These are phyloP conservation scores for Fusarium xylarioides DNA, from an alignment of 2,329 filamentous ascomycete species.

Conservation along the genomic window DNA sequence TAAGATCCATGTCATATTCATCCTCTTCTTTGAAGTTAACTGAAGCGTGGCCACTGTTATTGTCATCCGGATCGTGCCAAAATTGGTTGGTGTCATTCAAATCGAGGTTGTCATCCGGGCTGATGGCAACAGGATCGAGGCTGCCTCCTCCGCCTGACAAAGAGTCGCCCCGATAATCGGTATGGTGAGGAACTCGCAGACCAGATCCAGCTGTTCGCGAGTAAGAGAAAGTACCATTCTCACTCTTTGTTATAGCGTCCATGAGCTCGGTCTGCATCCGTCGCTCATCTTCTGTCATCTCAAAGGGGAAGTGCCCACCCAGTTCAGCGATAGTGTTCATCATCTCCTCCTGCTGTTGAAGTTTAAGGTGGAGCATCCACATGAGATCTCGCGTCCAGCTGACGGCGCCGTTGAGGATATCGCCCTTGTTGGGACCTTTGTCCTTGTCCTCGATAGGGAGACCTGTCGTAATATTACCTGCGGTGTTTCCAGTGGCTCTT, in stretches of 20 bases:
- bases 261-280: conserved; percentile 95
- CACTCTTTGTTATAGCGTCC: conserved; percentile 85
- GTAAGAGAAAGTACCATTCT: conserved; percentile 80
- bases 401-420: conserved; percentile 96
- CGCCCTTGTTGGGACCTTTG: conserved; percentile 98
- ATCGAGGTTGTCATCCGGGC: conserved; percentile 56
- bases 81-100: conserved; percentile 64
- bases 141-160: conserved; percentile 59
- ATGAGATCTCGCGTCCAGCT: conserved; percentile 98
- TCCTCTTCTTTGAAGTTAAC: conserved; percentile 94
- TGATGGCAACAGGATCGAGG: conserved; percentile 50
- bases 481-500: conserved; percentile 74
- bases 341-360: conserved; percentile 89
- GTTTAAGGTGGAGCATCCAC: conserved; percentile 93
- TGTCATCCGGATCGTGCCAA: conserved; percentile 76
- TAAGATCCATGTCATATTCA: conserved; percentile 86
- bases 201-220: conserved; percentile 84
- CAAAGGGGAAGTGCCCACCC: conserved; percentile 80
- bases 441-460: conserved; percentile 96
- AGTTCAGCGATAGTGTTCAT: conserved; percentile 77
- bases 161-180: conserved; percentile 86
- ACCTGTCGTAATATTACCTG: conserved; percentile 89
- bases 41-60: conserved; percentile 71
- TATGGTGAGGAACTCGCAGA: conserved; percentile 90
- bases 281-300: conserved; percentile 88